Base-by-base conservation (phyloP, 108 stramenopile species). In the Cylindrotheca fusiformis region DNA sequence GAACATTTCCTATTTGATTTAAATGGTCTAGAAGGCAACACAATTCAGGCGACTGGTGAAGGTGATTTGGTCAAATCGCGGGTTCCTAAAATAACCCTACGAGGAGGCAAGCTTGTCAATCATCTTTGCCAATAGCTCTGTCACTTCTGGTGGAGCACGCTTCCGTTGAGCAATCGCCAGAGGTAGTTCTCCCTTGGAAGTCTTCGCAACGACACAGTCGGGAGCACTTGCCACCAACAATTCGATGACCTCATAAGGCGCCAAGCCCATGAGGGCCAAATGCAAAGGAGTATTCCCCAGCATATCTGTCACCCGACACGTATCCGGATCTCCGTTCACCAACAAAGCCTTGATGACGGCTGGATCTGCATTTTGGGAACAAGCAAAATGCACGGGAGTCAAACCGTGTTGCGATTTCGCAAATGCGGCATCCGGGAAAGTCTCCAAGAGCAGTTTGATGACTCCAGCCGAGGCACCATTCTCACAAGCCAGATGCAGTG, bases 401-500 rank as follows among this genome's bases (percentile, higher is more conserved):
- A 66, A 58, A 32, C 60, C 77, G 32, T 65, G 55, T 24, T 66
- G 58, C 8, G 60, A 54, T 1, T 56, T 65, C 12, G 64, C 64
- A 32, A 49, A 49, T n/a, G 58, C 54, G 6, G 59, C 63, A 5
- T 52, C 46, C 1, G 62, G 68, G 65, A 70, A 71, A 4, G 57
- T 62, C 44, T 62, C 23, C 23, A 69, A 30, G 19, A 78, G 24
- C 4, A 72, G 50, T 22, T 68, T 58, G 55, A 78, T 52, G 20
- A 78, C 77, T 26, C 36, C 66, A n/a, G 71, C 49, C 25, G 36
- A 57, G 0, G 71, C 71, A 26, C 65, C 70, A 23, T 63, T 68
- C 48, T 78, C 77, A 48, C 77, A 78, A 1, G 77, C 77, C 17
- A 69, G 41, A 56, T 78, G 77, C 23, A 78, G 48, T 19, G 77